A percentile compares a stretch with the other conserved stretches of the same genome.
These are phyloP conservation scores for Globisporangium cystogenes DNA, from an alignment of 352 stramenopile species.

Conservation along the genomic window DNA sequence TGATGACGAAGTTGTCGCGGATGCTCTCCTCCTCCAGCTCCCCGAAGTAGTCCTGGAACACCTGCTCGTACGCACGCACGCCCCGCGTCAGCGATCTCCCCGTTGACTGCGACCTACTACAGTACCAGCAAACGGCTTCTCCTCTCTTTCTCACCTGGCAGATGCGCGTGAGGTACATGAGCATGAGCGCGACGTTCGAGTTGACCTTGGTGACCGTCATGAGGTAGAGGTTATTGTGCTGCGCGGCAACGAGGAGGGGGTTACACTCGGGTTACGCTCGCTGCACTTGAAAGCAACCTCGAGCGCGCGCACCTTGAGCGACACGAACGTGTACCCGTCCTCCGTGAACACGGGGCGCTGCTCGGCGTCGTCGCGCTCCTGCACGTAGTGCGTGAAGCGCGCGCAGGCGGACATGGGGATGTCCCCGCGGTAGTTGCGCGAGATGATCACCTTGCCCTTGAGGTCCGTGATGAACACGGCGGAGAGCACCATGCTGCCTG, in stretches of 20 bases:
- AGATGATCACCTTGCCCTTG: constrained; percentile 99
- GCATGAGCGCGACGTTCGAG: constrained; percentile 96
- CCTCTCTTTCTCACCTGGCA: constrained; percentile 34
- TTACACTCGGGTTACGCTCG: no score
- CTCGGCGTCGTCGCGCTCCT: constrained; percentile 93
- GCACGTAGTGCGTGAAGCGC: constrained; percentile 90
- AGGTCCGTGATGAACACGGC: constrained; percentile 99
- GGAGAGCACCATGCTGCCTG: constrained; percentile 92
- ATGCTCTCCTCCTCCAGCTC: constrained; percentile 99
- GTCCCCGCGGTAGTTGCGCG: constrained; percentile 98
- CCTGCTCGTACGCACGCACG: constrained; percentile 25
- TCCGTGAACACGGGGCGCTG: constrained; percentile 93
- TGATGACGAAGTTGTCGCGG: constrained; percentile 99
- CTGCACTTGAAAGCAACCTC: not conserved
- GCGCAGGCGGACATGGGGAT: constrained; percentile 92
- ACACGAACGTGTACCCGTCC: constrained; percentile 93
- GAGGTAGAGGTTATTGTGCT: constrained; percentile 99
- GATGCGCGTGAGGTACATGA: constrained; percentile 92
- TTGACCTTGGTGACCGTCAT: constrained; percentile 99
- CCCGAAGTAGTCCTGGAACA: constrained; percentile 99
- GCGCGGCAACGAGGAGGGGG: not conserved
- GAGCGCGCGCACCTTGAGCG: constrained; percentile 78
- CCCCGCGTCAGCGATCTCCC: no score
- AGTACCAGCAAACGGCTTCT: not conserved
- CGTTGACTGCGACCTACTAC: not conserved